Evolutionary conservation across 257 asterid species (phyloP).

Genomic region (Lycium barbarum): DNA sequence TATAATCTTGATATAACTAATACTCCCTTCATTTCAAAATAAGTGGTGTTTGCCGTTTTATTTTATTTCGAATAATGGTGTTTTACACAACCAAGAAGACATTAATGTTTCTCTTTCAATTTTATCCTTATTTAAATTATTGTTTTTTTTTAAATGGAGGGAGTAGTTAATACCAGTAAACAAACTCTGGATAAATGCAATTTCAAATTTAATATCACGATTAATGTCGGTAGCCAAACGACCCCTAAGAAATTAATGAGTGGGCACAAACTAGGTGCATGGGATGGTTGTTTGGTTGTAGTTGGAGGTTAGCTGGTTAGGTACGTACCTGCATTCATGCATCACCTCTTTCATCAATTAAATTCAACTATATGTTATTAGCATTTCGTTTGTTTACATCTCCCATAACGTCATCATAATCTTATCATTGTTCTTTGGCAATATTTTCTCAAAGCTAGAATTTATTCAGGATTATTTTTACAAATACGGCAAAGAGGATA

Average conservation of each 20-base stretch:
- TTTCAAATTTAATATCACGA: too few species aligned
- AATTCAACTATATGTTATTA: background rate
- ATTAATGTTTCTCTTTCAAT: too few species aligned
- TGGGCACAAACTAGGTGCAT: background rate
- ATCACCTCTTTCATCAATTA: background rate
- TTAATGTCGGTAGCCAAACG: too few species aligned
- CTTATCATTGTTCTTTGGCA: background rate
- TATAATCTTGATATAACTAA: too few species aligned
- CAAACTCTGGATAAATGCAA: too few species aligned
- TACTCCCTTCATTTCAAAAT: too few species aligned
- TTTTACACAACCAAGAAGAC: too few species aligned
- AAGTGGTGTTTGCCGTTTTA: too few species aligned
- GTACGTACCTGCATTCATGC: background rate
- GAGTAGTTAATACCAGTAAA: too few species aligned
- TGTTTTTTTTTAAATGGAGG: too few species aligned
- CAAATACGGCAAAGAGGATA: background rate
- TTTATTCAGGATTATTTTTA: background rate
- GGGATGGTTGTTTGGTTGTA: constrained; percentile 4
- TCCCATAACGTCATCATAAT: background rate
- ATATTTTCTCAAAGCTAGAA: background rate
- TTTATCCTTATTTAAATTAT: too few species aligned
- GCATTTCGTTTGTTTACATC: background rate
- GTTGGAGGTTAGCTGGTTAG: constrained; percentile 12
- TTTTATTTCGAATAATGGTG: too few species aligned
- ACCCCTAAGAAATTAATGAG: background rate